phyloP scores from a whole-genome alignment of 805 yeast genomes.

The Pichia pseudocactophila region DNA sequence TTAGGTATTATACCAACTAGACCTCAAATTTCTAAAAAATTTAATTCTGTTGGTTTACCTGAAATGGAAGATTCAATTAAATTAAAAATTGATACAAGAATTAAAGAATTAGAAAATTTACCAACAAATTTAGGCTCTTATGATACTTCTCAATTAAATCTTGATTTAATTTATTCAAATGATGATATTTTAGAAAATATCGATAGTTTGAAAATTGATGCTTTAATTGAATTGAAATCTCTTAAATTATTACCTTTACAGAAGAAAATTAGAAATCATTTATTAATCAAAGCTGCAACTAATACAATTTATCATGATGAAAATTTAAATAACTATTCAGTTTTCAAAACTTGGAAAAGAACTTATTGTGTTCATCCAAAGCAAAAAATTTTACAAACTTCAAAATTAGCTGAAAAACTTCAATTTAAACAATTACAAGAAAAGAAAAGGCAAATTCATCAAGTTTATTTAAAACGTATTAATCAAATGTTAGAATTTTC shows the following conservation, averaged over 20 bases:
- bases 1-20: conserved; percentile 31
- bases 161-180: conserved; percentile 31
- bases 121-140: conserved; percentile 68
- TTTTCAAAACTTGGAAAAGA: conserved; percentile 59
- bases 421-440: conserved; percentile 65
- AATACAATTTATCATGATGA: conserved; percentile 46
- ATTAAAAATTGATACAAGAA: conserved; percentile 46
- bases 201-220: conserved; percentile 55
- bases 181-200: conserved; percentile 37
- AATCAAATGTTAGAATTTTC: conserved; percentile 28
- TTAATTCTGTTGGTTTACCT: conserved; percentile 40
- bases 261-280: conserved; percentile 55
- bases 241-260: conserved; percentile 59
- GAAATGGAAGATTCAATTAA: conserved; percentile 45
- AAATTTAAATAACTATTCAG: conserved; percentile 42
- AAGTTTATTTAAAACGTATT: conserved; percentile 42
- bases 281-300: conserved; percentile 32
- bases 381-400: conserved; percentile 64
- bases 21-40: conserved; percentile 25
- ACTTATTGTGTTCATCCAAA: conserved; percentile 60
- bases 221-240: conserved; percentile 63
- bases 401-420: conserved; percentile 63
- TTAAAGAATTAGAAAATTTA: conserved; percentile 50
- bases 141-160: conserved; percentile 25
- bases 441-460: conserved; percentile 41